phyloP scores from a whole-genome alignment of 148 eudicot species.

The Suaeda aralocaspica region DNA sequence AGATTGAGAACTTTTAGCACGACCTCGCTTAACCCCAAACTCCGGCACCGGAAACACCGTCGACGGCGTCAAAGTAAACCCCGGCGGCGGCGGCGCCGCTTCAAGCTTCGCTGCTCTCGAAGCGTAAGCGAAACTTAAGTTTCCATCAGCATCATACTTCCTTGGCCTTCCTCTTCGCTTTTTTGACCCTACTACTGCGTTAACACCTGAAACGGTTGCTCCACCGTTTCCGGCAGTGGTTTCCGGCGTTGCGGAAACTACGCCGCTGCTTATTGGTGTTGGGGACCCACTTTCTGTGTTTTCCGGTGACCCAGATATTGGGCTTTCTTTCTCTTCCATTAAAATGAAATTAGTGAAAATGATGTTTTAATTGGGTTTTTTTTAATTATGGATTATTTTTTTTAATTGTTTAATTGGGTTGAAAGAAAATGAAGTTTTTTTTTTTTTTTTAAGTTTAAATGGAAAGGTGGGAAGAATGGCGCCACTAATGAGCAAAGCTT shows the following conservation, averaged over 20 bases:
- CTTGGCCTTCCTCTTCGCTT: conserved; percentile 62
- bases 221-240: conserved; percentile 7
- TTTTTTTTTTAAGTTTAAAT: conserved; percentile 26
- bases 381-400: no score
- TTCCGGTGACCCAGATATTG: conserved; percentile 42
- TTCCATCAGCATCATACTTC: conserved; percentile 70
- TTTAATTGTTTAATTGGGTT: no score
- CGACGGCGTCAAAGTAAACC: conserved; percentile 24
- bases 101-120: conserved; percentile 6
- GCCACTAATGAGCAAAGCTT: conserved; percentile 19
- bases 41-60: neutral
- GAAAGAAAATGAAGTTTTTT: neutral
- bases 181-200: conserved; percentile 7
- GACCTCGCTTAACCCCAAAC: conserved; percentile 33
- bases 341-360: no score
- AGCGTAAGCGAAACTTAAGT: conserved; percentile 36
- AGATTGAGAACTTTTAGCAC: conserved; percentile 33
- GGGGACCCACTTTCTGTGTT: conserved; percentile 42
- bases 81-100: conserved; percentile 37
- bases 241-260: neutral
- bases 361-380: no score
- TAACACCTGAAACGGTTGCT: conserved; percentile 10
- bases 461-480: conserved; percentile 16
- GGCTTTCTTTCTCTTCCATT: conserved; percentile 51
- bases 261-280: conserved; percentile 25